These are phyloP conservation scores for Neurospora sp. DNA, from an alignment of 495 filamentous ascomycete species.

Conservation along the genomic window DNA sequence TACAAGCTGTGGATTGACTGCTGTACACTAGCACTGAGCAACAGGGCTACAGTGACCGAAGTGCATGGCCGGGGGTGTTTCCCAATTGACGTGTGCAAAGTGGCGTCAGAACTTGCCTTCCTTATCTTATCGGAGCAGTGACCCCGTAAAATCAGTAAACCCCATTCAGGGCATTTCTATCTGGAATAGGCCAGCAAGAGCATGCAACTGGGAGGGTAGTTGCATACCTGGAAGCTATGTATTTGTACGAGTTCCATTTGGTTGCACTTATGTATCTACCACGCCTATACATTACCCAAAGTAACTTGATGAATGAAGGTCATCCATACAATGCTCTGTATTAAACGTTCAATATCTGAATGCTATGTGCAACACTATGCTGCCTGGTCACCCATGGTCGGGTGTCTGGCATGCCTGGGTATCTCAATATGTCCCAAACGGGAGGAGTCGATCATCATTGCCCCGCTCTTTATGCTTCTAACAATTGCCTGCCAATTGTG, in stretches of 20 bases:
- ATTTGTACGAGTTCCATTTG: neutral
- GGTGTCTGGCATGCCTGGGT: neutral
- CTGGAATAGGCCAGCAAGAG: neutral
- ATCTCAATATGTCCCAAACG: neutral
- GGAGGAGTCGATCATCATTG: neutral
- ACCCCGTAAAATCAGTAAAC: neutral
- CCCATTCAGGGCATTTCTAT: neutral
- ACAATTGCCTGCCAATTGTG: neutral
- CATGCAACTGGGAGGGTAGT: neutral
- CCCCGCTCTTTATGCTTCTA: neutral
- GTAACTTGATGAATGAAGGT: neutral
- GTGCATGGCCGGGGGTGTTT: neutral
- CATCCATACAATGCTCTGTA: neutral
- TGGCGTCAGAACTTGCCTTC: constrained; percentile 7
- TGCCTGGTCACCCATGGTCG: neutral
- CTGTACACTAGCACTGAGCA: neutral
- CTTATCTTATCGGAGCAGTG: constrained; percentile 1
- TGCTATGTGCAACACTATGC: neutral
- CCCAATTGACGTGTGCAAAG: neutral
- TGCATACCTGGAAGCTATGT: neutral
- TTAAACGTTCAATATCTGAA: neutral
- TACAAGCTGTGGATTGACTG: neutral
- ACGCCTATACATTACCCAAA: neutral
- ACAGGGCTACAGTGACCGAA: neutral
- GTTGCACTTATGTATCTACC: neutral